Conservation (phyloP, 2,329 filamentous ascomycete species). For the Bipolaris sorokiniana region DNA sequence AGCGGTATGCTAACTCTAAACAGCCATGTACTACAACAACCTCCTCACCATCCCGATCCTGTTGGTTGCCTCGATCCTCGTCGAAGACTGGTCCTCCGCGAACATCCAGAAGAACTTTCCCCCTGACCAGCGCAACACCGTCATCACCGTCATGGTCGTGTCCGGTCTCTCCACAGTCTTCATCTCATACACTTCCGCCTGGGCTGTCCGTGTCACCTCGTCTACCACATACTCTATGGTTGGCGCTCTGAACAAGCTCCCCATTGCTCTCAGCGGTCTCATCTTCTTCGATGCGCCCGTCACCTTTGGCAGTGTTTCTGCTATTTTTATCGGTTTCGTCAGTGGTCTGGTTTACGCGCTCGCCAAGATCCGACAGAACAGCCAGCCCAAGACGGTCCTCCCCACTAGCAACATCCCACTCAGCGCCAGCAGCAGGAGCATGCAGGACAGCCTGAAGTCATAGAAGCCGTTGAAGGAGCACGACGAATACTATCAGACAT, state of each 20-base stretch:
- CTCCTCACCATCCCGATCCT: conserved; percentile 94
- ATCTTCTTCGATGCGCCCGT: conserved; percentile 95
- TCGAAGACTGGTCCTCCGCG: conserved; percentile 88
- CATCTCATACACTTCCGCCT: conserved; percentile 99
- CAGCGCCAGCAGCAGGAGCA: conserved; percentile 91
- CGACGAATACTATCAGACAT: conserved; percentile 17
- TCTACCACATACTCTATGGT: conserved; percentile 99
- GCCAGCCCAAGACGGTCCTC: conserved; percentile 69
- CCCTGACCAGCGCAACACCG: conserved; percentile 73
- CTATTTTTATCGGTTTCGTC: conserved; percentile 89
- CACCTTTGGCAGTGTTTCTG: conserved; percentile 88
- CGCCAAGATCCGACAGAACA: conserved; percentile 81
- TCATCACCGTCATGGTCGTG: conserved; percentile 89
- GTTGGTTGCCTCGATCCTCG: conserved; percentile 76
- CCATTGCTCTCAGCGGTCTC: conserved; percentile 88
- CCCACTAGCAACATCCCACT: conserved; percentile 72
- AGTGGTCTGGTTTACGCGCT: conserved; percentile 90
- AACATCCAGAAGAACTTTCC: conserved; percentile 93
- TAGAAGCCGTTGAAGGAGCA: conserved; percentile 17
- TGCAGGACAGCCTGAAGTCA: conserved; percentile 77
- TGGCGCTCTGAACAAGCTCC: conserved; percentile 95
- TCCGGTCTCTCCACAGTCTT: conserved; percentile 93
- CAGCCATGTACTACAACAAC: conserved; percentile 99
- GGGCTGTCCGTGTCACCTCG: conserved; percentile 96
- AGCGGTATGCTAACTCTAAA: conserved; percentile 16